Evolutionary conservation across 1,139 yeast genomes (phyloP).

Genomic region (Hyphopichia pseudoburtonii): DNA sequence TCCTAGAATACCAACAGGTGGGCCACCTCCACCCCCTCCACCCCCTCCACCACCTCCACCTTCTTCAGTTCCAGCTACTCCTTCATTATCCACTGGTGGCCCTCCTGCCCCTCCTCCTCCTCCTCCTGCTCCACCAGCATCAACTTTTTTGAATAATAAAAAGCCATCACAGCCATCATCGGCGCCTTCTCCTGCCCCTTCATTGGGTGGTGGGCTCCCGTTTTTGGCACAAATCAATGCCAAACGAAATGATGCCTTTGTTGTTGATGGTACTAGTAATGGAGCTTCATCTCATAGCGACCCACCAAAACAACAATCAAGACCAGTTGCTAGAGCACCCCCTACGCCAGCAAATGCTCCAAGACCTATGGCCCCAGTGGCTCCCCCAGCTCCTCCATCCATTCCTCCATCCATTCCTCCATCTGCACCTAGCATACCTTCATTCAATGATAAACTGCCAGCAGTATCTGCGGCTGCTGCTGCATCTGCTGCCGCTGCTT

Average conservation of each 20-base stretch:
- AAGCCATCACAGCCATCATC: not conserved
- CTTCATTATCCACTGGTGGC: conserved; percentile 22
- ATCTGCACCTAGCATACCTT: too few species aligned
- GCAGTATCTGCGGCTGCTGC: too few species aligned
- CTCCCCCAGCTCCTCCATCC: conserved; percentile 11
- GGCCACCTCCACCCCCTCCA: conserved; percentile 7
- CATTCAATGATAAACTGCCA: too few species aligned
- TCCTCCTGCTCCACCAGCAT: conserved; percentile 18
- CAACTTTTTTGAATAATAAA: conserved; percentile 6
- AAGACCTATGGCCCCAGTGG: conserved; percentile 13
- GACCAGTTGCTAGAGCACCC: conserved; percentile 14
- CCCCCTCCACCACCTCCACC: conserved; percentile 15
- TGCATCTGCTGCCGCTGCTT: too few species aligned
- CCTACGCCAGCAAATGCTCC: conserved; percentile 17
- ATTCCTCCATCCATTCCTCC: too few species aligned
- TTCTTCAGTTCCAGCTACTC: conserved; percentile 11
- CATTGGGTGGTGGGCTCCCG: conserved; percentile 35
- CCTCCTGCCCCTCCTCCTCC: conserved; percentile 18
- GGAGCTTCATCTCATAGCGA: conserved; percentile 18
- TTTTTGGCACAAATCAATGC: conserved; percentile 45
- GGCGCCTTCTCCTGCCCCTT: conserved; percentile 12
- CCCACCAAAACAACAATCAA: conserved; percentile 7
- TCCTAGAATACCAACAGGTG: conserved; percentile 11
- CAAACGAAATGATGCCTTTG: conserved; percentile 35
- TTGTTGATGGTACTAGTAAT: conserved; percentile 30